phyloP scores from a whole-genome alignment of 176 grass and related monocot species.

The Pontederia crassipes region DNA sequence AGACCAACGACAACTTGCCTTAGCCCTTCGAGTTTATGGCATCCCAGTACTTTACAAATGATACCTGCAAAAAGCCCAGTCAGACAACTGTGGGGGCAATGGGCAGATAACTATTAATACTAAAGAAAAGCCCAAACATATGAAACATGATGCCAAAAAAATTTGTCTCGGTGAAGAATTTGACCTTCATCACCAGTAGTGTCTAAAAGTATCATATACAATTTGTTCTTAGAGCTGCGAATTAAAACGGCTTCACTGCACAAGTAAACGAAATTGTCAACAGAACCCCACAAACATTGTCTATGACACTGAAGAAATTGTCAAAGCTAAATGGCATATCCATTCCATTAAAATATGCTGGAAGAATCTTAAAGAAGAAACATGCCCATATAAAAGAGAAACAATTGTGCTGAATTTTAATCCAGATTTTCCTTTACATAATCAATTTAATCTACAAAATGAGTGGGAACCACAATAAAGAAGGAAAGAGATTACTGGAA shows the following conservation, averaged over 20 bases:
- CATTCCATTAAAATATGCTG: too few species aligned
- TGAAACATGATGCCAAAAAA: constrained; percentile 18
- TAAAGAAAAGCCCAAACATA: background rate
- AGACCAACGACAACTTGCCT: constrained; percentile 60
- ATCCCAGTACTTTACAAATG: constrained; percentile 42
- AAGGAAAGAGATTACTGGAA: too few species aligned
- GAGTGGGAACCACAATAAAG: too few species aligned
- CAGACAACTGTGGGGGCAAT: background rate
- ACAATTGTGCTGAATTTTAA: too few species aligned
- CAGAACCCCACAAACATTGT: constrained; percentile 5
- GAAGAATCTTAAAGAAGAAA: too few species aligned
- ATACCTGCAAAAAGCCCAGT: constrained; percentile 43
- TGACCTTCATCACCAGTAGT: constrained; percentile 47
- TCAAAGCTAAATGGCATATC: background rate
- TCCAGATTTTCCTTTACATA: too few species aligned
- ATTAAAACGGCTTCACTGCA: constrained; percentile 76
- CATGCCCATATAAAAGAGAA: too few species aligned
- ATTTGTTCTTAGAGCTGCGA: constrained; percentile 60
- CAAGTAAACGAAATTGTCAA: constrained; percentile 24
- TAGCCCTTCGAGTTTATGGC: constrained; percentile 58
- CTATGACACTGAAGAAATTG: background rate
- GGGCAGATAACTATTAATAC: too few species aligned
- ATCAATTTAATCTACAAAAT: too few species aligned
- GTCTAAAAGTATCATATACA: constrained; percentile 52
- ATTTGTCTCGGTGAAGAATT: constrained; percentile 8